Percentiles rank a stretch among this genome's conserved stretches.
phyloP scores from a whole-genome alignment of 371 early-diverging fungal genomes.

The Dinochytrium kinnereticum region DNA sequence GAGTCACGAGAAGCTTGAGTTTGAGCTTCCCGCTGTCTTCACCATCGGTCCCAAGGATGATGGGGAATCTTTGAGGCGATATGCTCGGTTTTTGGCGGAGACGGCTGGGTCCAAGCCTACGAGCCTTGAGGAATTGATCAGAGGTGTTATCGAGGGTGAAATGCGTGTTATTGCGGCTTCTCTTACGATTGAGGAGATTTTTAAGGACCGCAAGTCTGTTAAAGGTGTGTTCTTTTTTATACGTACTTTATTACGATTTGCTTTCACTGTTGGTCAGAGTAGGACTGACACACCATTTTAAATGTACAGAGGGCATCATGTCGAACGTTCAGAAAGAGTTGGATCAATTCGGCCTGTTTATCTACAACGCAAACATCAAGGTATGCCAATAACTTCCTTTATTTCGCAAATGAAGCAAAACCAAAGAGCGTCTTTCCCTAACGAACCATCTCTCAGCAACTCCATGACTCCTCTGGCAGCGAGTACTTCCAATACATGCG shows the following conservation, averaged over 20 bases:
- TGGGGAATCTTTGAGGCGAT: constrained; percentile 40
- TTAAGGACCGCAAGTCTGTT: constrained; percentile 51
- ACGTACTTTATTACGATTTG: too few relatives aligned
- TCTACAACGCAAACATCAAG: constrained; percentile 63
- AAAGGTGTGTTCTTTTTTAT: constrained; percentile 27
- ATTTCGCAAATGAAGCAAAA: too few relatives aligned
- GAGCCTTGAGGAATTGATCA: constrained; percentile 48
- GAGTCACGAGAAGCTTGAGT: constrained; percentile 59
- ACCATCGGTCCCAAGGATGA: constrained; percentile 56
- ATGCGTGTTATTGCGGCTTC: constrained; percentile 60
- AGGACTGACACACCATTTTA: constrained; percentile 16
- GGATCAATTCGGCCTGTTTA: constrained; percentile 58
- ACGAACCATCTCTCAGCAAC: too few relatives aligned
- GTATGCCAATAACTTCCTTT: too few relatives aligned
- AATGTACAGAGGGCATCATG: constrained; percentile 49
- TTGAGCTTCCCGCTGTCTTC: constrained; percentile 59
- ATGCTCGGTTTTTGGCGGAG: constrained; percentile 50
- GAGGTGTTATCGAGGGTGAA: constrained; percentile 65
- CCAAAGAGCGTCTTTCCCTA: too few relatives aligned
- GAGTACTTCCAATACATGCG: constrained; percentile 61
- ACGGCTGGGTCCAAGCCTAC: constrained; percentile 32
- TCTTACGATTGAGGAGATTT: constrained; percentile 61
- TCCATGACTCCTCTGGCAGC: constrained; percentile 53
- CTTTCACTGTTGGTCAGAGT: neutral
- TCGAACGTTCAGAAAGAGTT: constrained; percentile 56